A percentile compares a stretch with the other conserved stretches of the same genome.
These are phyloP conservation scores for Suillus brevipes DNA, from an alignment of 768 basidiomycete genomes.

Conservation along the genomic window DNA sequence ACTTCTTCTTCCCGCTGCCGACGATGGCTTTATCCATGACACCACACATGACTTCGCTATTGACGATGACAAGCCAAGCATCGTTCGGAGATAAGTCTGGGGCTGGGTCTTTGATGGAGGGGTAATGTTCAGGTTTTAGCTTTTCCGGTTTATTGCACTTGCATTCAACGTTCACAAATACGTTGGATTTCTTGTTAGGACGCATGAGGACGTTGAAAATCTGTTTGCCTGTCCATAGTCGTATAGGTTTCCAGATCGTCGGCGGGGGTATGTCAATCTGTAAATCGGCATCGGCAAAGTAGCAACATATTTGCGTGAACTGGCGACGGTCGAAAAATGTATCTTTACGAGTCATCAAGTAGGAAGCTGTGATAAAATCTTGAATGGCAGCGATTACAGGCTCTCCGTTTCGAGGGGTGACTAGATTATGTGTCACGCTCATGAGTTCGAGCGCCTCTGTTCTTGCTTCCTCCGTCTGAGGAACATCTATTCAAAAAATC, in stretches of 20 bases:
- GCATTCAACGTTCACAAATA: conserved; percentile 92
- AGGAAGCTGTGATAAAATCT: conserved; percentile 99
- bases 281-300: conserved; percentile 85
- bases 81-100: conserved; percentile 94
- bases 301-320: conserved; percentile 96
- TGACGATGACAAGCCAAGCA: conserved; percentile 95
- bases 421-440: conserved; percentile 95
- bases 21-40: conserved; percentile 99
- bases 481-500: conserved; percentile 66
- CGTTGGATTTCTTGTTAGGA: conserved; percentile 79
- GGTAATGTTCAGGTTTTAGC: conserved; percentile 61
- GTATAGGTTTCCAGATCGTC: conserved; percentile 87
- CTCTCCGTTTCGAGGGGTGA: conserved; percentile 97
- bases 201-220: conserved; percentile 97
- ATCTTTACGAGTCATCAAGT: conserved; percentile 90
- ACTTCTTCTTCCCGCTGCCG: conserved; percentile 98
- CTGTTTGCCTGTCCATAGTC: conserved; percentile 98
- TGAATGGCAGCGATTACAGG: conserved; percentile 99
- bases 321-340: conserved; percentile 91
- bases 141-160: conserved; percentile 92
- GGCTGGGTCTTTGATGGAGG: conserved; percentile 54
- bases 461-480: conserved; percentile 97
- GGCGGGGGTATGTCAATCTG: conserved; percentile 97
- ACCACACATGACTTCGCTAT: conserved; percentile 99
- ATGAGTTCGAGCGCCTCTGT: conserved; percentile 97